A percentile compares a stretch with the other conserved stretches of the same genome.
Conservation (phyloP, 1,139 yeast genomes). For the Zygoascus meyerae region DNA sequence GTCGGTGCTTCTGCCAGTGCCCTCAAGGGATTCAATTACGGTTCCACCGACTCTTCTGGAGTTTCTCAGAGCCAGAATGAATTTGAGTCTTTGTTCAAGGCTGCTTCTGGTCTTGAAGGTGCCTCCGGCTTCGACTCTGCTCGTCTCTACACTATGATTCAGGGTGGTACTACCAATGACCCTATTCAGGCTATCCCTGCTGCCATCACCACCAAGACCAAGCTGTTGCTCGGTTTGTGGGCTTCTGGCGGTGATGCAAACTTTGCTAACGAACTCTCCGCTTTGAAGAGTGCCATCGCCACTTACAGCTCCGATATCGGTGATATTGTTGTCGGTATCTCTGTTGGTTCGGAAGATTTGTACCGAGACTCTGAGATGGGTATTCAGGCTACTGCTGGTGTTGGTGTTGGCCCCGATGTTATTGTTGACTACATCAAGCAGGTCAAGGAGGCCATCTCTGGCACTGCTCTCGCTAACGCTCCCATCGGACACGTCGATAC, state of each 20-base stretch:
- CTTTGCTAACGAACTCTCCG: constrained; percentile 30
- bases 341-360: constrained; percentile 88
- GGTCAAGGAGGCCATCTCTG: constrained; percentile 48
- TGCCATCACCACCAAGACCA: constrained; percentile 31
- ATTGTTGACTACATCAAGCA: constrained; percentile 60
- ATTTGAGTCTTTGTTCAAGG: constrained; percentile 24
- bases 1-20: constrained; percentile 47
- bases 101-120: constrained; percentile 18
- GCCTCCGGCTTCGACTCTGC: constrained; percentile 22
- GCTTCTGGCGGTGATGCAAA: constrained; percentile 28
- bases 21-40: constrained; percentile 24
- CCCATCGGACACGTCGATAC: constrained; percentile 25
- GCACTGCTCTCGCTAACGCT: constrained; percentile 17
- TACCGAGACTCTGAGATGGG: constrained; percentile 52
- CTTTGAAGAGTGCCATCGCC: constrained; percentile 25
- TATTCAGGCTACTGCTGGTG: constrained; percentile 23
- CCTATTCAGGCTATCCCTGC: constrained; percentile 31
- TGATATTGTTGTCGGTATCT: constrained; percentile 52
- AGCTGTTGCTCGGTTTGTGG: constrained; percentile 32
- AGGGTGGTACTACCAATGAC: constrained; percentile 26
- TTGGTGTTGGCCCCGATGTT: constrained; percentile 58
- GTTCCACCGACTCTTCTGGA: constrained; percentile 22
- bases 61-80: constrained; percentile 22
- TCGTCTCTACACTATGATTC: constrained; percentile 25
- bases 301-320: constrained; percentile 19